phyloP scores from a whole-genome alignment of 192 early-diverging fungal species.

The Coemansia sp. region DNA sequence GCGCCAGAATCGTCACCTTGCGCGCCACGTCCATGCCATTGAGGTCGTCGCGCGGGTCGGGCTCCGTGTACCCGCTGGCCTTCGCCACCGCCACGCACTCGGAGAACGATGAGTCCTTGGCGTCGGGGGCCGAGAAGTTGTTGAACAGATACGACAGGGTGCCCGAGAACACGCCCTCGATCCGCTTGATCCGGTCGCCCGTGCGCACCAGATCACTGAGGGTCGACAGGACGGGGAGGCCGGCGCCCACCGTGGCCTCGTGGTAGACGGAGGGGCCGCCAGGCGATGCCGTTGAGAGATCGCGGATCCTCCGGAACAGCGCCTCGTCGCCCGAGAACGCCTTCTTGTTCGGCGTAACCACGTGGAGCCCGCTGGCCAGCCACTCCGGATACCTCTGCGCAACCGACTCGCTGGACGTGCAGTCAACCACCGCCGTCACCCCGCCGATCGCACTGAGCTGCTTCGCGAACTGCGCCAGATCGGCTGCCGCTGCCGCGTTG shows the following conservation, averaged over 20 bases:
- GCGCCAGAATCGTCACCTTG: constrained; percentile 87
- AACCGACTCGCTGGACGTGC: constrained; percentile 80
- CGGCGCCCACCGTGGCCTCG: constrained; percentile 96
- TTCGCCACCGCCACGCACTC: constrained; percentile 88
- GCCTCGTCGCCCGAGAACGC: constrained; percentile 75
- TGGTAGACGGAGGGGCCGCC: constrained; percentile 74
- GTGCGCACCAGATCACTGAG: constrained; percentile 87
- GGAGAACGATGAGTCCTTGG: constrained; percentile 69
- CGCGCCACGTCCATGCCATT: constrained; percentile 99
- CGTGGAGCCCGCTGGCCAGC: constrained; percentile 73
- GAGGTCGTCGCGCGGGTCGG: constrained; percentile 97
- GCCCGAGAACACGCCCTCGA: constrained; percentile 98
- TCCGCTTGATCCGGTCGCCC: constrained; percentile 86
- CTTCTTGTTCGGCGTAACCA: constrained; percentile 99
- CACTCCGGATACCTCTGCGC: constrained; percentile 82
- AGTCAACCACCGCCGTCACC: constrained; percentile 82
- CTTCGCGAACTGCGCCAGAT: constrained; percentile 60
- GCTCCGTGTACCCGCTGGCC: constrained; percentile 94
- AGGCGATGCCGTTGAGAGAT: constrained; percentile 48
- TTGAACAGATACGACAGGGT: constrained; percentile 99
- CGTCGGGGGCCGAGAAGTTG: constrained; percentile 78
- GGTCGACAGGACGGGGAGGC: constrained; percentile 90
- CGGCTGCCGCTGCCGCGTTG: constrained; percentile 30
- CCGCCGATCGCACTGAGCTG: constrained; percentile 54
- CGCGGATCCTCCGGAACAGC: constrained; percentile 75